Conservation (phyloP, 352 stramenopile species). For the Phytophthora megakarya region DNA sequence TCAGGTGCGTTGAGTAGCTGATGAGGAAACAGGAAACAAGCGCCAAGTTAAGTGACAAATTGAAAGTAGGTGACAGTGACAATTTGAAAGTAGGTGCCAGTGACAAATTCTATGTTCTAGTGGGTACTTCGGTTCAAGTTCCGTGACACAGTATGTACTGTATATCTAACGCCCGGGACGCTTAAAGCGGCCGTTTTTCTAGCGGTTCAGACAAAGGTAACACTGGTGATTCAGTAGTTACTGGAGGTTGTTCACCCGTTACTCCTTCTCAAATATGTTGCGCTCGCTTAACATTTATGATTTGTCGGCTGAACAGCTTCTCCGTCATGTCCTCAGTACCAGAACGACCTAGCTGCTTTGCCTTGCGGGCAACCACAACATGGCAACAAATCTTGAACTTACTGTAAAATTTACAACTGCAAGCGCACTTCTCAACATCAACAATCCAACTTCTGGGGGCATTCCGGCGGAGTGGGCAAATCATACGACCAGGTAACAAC, state of each 20-base stretch:
- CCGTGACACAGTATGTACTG: no score
- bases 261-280: no score
- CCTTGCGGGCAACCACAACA: conserved; percentile 4
- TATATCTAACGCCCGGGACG: no score
- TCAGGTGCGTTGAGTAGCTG: background rate
- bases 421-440: conserved; percentile 3
- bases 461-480: no score
- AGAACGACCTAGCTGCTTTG: background rate
- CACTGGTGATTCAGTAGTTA: background rate
- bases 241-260: no score
- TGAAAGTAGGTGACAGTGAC: background rate
- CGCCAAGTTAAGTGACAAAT: background rate
- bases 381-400: conserved; percentile 11
- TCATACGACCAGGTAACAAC: no score
- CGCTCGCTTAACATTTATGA: no score
- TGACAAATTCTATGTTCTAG: background rate
- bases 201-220: background rate
- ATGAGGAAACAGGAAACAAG: background rate
- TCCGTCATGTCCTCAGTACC: background rate
- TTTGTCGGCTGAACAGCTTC: conserved; percentile 4
- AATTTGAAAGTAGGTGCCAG: background rate
- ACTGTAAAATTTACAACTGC: conserved; percentile 5
- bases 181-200: no score
- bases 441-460: background rate
- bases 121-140: no score